Evolutionary conservation across 306 rosid genomes (phyloP).

Genomic region (Prunus mongolica): DNA sequence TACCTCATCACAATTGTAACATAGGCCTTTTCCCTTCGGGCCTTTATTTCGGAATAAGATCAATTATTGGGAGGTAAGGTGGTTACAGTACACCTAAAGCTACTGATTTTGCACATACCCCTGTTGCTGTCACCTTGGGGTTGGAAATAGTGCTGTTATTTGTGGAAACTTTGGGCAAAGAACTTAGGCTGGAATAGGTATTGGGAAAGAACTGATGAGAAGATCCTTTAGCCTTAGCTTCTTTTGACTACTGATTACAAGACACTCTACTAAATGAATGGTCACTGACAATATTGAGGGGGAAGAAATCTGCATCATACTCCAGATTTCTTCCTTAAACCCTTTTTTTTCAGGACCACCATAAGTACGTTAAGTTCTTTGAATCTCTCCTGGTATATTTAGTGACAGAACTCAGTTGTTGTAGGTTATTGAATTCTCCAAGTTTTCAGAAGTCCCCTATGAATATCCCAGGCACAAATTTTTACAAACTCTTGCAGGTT

Average conservation of each 20-base stretch:
- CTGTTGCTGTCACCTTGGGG: not conserved
- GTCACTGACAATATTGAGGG: not conserved
- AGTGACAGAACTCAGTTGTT: not conserved
- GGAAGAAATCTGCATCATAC: not conserved
- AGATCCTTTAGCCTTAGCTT: not conserved
- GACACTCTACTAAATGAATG: not conserved
- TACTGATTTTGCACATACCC: not conserved
- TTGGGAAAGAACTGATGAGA: not conserved
- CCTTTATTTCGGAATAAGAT: not conserved
- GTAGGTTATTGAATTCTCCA: not conserved
- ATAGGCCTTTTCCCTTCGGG: not conserved
- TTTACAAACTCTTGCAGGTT: not conserved
- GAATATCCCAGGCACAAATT: not conserved
- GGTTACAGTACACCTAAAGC: not conserved
- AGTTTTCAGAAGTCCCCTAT: not conserved
- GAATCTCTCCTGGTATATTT: too few species aligned
- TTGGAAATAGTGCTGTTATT: not conserved
- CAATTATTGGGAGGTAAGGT: not conserved
- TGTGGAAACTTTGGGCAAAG: not conserved
- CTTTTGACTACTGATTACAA: not conserved
- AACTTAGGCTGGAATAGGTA: not conserved
- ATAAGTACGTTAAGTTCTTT: not conserved
- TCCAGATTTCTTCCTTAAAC: not conserved
- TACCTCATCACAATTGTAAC: not conserved
- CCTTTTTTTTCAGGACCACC: not conserved